Evolutionary conservation across 2,329 filamentous ascomycete genomes (phyloP), one percentile per base, ranked within the genome.

Genomic region (Simplicillium aogashimaense): DNA sequence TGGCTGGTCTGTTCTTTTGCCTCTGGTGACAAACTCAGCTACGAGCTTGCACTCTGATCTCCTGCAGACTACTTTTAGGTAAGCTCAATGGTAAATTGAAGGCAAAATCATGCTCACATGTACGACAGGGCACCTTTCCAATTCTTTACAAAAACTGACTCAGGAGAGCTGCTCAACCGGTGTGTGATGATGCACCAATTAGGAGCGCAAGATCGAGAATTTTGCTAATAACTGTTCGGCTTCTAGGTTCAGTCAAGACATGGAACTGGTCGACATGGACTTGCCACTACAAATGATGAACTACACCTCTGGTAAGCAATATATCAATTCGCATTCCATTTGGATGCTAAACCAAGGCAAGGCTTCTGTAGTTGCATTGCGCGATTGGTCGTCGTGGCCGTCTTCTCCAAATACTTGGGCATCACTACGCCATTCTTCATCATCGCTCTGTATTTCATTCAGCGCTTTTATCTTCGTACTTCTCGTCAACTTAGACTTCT

Each of bases 401-500:
- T 32, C 30, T 13, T 32, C 13, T 13, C 13, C 15, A 32, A 32
- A 12, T 32, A 32, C 13, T 15, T 32, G 12, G 30, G 13, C 4
- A 15, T 15, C 13, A 32, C 30, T 13, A 12, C 15, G 15, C 30
- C 30, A 32, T 5, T 15, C 7, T 15, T 32, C 13, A 32, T 32
- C 30, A 7, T 13, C 30, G 11, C 13, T 15, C 30, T 32, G 6
- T 32, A n/a, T 12, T 13, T 32, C 30, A 15, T 32, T 32, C 30
- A 32, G 30, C 30, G 30, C 11, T 32, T n/a, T 12, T 32, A 32
- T 12, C 15, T 32, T 13, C 30, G 30, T 12, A 60, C 57, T 2
- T 59, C 57, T 3, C 44, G 54, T 0, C 56, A 59, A 35, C 39
- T 56, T 4, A 50, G 55, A 11, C 43, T 57, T 1, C 47, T 58